Conservation (phyloP, 139 green algal species). For the Tetraselmis striata region DNA sequence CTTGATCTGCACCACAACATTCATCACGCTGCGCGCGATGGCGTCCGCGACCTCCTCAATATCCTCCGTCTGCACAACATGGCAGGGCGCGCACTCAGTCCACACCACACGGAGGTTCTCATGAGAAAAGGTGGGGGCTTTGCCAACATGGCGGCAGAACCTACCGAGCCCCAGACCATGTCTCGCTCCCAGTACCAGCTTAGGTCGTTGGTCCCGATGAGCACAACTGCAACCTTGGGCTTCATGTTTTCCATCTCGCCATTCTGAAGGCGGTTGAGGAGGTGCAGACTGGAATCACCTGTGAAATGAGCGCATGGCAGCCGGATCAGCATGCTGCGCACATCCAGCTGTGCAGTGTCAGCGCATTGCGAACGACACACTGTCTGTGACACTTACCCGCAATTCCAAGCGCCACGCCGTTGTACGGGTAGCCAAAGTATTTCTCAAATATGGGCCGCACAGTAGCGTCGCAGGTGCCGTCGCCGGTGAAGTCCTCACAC, state of each 20-base stretch:
- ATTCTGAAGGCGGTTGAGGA: not conserved
- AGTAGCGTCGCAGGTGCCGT: not conserved
- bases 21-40: not conserved
- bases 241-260: not conserved
- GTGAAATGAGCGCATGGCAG: no score
- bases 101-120: no score
- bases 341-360: no score
- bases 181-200: not conserved
- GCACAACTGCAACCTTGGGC: not conserved
- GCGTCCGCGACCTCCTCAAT: not conserved
- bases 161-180: not conserved
- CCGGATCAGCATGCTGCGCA: no score
- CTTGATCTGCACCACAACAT: not conserved
- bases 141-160: not conserved
- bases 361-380: no score
- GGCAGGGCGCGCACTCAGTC: not conserved
- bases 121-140: not conserved
- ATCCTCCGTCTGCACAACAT: not conserved
- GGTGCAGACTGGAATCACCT: not conserved
- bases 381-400: no score
- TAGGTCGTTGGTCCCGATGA: not conserved
- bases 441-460: not conserved
- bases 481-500: not conserved
- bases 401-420: not conserved
- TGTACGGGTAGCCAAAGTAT: not conserved